A percentile compares a stretch with the other conserved stretches of the same genome.
Evolutionary conservation across 345 rosid genomes (phyloP).

Genomic region (Melaleuca alternifolia): DNA sequence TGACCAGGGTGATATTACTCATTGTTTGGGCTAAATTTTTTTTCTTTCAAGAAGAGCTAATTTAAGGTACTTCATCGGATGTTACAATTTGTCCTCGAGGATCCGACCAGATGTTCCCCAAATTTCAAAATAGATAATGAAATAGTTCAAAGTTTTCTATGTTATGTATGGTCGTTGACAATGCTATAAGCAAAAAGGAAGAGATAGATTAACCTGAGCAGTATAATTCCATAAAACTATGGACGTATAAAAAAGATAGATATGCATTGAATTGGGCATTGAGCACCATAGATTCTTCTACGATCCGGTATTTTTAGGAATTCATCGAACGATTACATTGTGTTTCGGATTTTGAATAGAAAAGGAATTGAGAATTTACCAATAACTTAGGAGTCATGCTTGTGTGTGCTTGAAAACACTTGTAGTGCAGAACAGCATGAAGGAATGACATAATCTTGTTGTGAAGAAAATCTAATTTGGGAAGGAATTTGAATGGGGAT

Average conservation of each 20-base stretch:
- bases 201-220: too few relatives aligned
- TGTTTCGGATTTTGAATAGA: neutral
- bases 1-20: neutral
- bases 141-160: too few relatives aligned
- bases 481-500: neutral
- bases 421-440: neutral
- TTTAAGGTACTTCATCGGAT: neutral
- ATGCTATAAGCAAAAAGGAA: too few relatives aligned
- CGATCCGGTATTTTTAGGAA: neutral
- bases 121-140: too few relatives aligned
- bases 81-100: accelerated
- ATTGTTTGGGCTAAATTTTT: too few relatives aligned
- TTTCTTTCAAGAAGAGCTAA: neutral
- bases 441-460: neutral
- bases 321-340: neutral
- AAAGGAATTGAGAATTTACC: neutral
- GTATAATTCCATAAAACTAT: neutral
- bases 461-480: neutral
- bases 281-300: neutral
- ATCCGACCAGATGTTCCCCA: too few relatives aligned
- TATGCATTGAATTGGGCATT: accelerated
- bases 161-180: too few relatives aligned
- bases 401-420: neutral
- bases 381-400: neutral
- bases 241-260: neutral